Evolutionary conservation across 225 moss, liverwort and hornwort genomes (phyloP), one percentile per base, ranked within the genome.

Genomic region (Marchantia paleacea): DNA sequence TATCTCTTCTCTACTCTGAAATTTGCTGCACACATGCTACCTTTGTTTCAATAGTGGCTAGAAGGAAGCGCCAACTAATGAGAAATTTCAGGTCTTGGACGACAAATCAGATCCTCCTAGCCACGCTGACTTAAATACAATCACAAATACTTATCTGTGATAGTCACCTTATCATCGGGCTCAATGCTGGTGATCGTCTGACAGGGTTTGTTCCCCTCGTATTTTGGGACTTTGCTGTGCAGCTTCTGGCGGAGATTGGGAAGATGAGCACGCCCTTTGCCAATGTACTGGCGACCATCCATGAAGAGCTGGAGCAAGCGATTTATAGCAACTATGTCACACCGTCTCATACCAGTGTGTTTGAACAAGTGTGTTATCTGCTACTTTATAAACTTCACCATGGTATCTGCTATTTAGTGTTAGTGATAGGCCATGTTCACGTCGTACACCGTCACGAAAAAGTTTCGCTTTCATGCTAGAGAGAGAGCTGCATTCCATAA

Each of bases 301-400:
- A 88, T 47, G 28, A 79, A 76, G 88, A 85, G 75, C 55, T 88
- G 29, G 88, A 88, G 73, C 53, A 78, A 53, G 88, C 88, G n/a
- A 85, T 88, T 19, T 88, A 85, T 47, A 88, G 88, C 79, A 88
- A 85, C 52, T 88, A 88, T 30, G 66, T 88, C 13, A 88, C 88
- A 8, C 88, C 88, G 26, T 85, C 88, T 14, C 64, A 75, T 16
- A 69, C 83, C 10, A 65, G 81, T 68, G 50, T 76, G 53, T 88
- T 88, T 64, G 88, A 85, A 62, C 83, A 88, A 79, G 88, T 85
- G 75, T 0, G 1, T 13, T 7, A 5, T 16, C 58, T 49, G 19
- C 39, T 39, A 39, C 39, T 39, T 39, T 2, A 39, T 39, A 39
- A 39, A 39, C 39, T 39, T 39, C 39, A 39, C 39, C 39, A 39